These are phyloP conservation scores for Xylariomycetidae sp. DNA, from an alignment of 2,329 filamentous ascomycete genomes.

Conservation along the genomic window DNA sequence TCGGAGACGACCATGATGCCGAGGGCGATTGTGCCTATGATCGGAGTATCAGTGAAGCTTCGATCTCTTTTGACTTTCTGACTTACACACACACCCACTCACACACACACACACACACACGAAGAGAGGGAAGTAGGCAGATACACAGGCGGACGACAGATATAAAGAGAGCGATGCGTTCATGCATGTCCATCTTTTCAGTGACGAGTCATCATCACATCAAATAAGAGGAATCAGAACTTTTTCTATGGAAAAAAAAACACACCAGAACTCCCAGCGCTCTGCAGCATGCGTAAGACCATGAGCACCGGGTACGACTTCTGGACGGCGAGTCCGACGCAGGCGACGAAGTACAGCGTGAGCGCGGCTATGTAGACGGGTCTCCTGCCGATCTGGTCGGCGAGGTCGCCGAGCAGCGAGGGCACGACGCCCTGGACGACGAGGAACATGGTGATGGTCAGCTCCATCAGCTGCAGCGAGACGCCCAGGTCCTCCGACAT, in stretches of 20 bases:
- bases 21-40: not conserved
- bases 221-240: constrained; percentile 11
- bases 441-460: constrained; percentile 15
- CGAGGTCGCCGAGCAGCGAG: constrained; percentile 7
- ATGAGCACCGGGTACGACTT: constrained; percentile 7
- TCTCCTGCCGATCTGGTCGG: constrained; percentile 11
- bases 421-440: constrained; percentile 7
- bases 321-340: constrained; percentile 11
- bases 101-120: too few relatives aligned
- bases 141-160: too few relatives aligned
- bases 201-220: constrained; percentile 9
- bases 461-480: constrained; percentile 9
- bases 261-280: constrained; percentile 13
- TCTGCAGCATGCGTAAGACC: constrained; percentile 11
- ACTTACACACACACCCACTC: too few relatives aligned
- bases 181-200: too few relatives aligned
- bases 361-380: constrained; percentile 7
- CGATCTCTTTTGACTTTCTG: too few relatives aligned
- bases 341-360: constrained; percentile 11
- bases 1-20: not conserved
- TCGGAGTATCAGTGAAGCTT: too few relatives aligned
- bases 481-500: constrained; percentile 6
- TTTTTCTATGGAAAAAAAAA: constrained; percentile 12
- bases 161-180: too few relatives aligned
- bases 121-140: too few relatives aligned